Base-by-base conservation (phyloP, 768 basidiomycete species). In the Termitomyces sp. region DNA sequence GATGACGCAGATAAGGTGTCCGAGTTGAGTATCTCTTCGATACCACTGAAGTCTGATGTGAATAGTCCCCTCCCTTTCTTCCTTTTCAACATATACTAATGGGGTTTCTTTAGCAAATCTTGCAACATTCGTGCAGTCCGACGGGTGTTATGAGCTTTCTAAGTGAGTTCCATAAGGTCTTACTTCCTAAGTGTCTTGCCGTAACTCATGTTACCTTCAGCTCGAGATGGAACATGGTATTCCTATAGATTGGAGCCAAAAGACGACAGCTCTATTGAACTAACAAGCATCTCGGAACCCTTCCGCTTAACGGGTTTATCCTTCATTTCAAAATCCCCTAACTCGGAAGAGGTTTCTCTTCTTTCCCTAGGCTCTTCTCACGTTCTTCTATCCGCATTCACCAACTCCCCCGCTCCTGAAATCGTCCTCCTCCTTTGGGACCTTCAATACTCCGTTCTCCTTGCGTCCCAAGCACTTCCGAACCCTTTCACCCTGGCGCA, bases 381-480 rank as follows among this genome's bases (percentile, higher is more conserved):
- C 44, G 80, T 82, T 43, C 74, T 88, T 40, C 74, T 89, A 10
- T 79, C 79, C 38, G 75, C 71, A 25, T 41, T 73, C 44, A 72
- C 74, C 29, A 61, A 65, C 2, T 59, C 71, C 7, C 65, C 74
- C 0, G 61, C 72, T 12, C 64, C 70, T 32, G 80, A 81, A 54
- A 72, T 88, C 49, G 70, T 72, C 15, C 66, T 88, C 27, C 79
- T 84, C 16, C 65, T 88, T 27, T 88, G 87, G 86, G 86, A 89
- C 58, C 70, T 88, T 20, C 83, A 83, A 56, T 89, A 84, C 58
- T 81, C 81, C 16, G 80, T 87, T 32, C 69, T 88, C 22, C 73
- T 89, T n/a, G 72, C 83, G 2, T 74, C 77, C 5, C 76, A 84
- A 36, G 64, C 68, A 7, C 68, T 86, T 39, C 66, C 83, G 1